Conservation (phyloP, 257 asterid genomes). For the Solanum phureja region DNA sequence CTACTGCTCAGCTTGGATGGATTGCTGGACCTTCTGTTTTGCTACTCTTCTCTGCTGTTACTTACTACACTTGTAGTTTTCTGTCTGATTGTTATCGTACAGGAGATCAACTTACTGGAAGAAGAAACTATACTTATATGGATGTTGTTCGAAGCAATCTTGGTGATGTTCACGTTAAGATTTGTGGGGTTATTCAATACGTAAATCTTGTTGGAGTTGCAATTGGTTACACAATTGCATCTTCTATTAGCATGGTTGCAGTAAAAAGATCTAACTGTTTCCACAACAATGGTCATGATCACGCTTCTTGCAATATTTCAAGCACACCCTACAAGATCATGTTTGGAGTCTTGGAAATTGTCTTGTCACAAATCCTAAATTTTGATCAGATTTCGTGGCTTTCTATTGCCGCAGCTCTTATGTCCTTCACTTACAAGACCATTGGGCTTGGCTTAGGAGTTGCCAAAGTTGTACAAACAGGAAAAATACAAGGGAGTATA, state of each 20-base stretch:
- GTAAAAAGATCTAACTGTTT: slow-evolving; percentile 44
- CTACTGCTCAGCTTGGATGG: too few relatives aligned
- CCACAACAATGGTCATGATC: slow-evolving; percentile 8
- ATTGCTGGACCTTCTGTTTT: too few relatives aligned
- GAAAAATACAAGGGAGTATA: slow-evolving; percentile 7
- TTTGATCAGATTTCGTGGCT: slow-evolving; percentile 64
- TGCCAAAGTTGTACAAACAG: slow-evolving; percentile 33
- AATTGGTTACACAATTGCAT: too few relatives aligned
- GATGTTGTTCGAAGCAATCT: too few relatives aligned
- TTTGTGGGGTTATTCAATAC: too few relatives aligned
- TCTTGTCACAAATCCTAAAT: slow-evolving; percentile 24
- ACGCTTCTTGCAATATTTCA: background rate
- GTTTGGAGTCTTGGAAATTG: background rate
- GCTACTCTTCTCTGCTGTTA: too few relatives aligned
- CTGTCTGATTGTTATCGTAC: too few relatives aligned
- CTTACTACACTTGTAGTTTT: too few relatives aligned
- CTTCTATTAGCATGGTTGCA: slow-evolving; percentile 7
- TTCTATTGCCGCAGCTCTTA: slow-evolving; percentile 57
- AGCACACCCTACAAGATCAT: background rate
- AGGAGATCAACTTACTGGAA: too few relatives aligned
- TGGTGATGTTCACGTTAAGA: too few relatives aligned
- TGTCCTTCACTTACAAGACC: slow-evolving; percentile 63
- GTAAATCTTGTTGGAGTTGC: too few relatives aligned
- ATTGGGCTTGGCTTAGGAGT: slow-evolving; percentile 54
- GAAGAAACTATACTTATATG: too few relatives aligned